phyloP scores from a whole-genome alignment of 2,329 filamentous ascomycete genomes.

The Bipolaris victoriae region DNA sequence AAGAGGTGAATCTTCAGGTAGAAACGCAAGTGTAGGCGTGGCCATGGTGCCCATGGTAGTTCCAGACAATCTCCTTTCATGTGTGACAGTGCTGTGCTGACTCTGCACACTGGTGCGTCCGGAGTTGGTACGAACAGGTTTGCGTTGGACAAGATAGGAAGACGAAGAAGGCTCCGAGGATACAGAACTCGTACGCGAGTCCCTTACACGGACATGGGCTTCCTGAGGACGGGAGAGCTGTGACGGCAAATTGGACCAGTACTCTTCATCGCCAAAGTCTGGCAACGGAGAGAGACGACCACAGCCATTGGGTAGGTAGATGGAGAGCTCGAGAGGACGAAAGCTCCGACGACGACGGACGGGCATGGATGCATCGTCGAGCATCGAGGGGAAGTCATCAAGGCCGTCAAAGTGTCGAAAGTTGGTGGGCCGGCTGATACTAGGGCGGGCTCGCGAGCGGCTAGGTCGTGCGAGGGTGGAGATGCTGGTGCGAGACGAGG shows the following conservation, averaged over 20 bases:
- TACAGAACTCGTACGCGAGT: constrained; percentile 37
- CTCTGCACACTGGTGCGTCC: constrained; percentile 41
- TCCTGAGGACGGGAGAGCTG: constrained; percentile 41
- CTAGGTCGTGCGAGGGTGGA: constrained; percentile 40
- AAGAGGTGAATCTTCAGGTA: constrained; percentile 34
- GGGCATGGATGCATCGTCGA: constrained; percentile 40
- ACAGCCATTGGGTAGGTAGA: constrained; percentile 44
- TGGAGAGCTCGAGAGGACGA: constrained; percentile 49
- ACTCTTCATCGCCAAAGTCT: constrained; percentile 42
- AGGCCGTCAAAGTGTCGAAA: constrained; percentile 45
- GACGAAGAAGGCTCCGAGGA: constrained; percentile 34
- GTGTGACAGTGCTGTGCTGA: constrained; percentile 25
- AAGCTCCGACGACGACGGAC: constrained; percentile 45
- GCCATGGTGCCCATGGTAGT: constrained; percentile 31
- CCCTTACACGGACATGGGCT: constrained; percentile 42
- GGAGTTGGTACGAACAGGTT: constrained; percentile 41
- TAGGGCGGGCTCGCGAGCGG: constrained; percentile 44
- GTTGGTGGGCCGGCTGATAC: constrained; percentile 46
- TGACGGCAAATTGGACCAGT: constrained; percentile 35
- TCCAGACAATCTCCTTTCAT: constrained; percentile 30
- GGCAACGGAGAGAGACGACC: constrained; percentile 48
- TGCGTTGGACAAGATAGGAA: constrained; percentile 41
- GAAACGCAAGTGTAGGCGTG: constrained; percentile 33
- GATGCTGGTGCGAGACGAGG: constrained; percentile 44
- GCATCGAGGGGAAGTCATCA: constrained; percentile 41